A percentile compares a stretch with the other conserved stretches of the same genome.
phyloP scores from a whole-genome alignment of 176 grass and related monocot genomes.

The Oryza meridionalis region DNA sequence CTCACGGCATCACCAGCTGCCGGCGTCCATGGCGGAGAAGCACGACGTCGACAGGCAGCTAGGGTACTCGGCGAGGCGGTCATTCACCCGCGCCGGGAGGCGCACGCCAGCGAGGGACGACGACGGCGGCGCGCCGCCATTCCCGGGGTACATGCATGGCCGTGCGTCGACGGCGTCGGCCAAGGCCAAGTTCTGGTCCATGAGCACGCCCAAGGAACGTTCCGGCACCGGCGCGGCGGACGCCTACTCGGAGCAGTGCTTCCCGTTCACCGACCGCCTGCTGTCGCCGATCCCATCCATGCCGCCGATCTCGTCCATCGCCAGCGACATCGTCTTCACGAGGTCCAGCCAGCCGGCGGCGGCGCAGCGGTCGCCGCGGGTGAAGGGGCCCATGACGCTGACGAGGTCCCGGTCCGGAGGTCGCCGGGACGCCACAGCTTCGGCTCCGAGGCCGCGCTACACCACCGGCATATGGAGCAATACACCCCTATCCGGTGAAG shows the following conservation, averaged over 20 bases:
- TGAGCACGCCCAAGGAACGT: conserved; percentile 85
- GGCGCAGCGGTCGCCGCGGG: conserved; percentile 51
- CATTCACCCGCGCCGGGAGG: conserved; percentile 39
- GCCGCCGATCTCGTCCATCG: conserved; percentile 68
- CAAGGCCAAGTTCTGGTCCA: conserved; percentile 78
- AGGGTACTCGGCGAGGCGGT: conserved; percentile 57
- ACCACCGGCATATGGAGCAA: conserved; percentile 62
- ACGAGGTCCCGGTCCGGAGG: conserved; percentile 37
- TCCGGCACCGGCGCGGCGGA: conserved; percentile 1
- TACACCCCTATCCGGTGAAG: conserved; percentile 46
- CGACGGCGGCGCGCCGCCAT: conserved; percentile 41
- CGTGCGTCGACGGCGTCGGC: conserved; percentile 78
- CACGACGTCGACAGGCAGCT: conserved; percentile 32
- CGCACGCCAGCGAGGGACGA: conserved; percentile 39
- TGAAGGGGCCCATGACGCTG: conserved; percentile 61
- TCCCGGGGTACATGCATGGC: conserved; percentile 81
- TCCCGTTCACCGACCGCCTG: conserved; percentile 48
- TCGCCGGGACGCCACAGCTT: conserved; percentile 59
- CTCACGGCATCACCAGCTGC: too few relatives aligned
- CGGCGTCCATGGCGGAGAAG: too few relatives aligned
- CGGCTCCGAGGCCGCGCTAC: conserved; percentile 55
- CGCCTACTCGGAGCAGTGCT: conserved; percentile 53
- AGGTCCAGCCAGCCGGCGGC: conserved; percentile 44
- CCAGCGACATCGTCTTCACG: conserved; percentile 58
- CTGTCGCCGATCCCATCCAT: conserved; percentile 70